Conservation (phyloP, 2,329 filamentous ascomycete genomes). For the Ramularia endophylla region DNA sequence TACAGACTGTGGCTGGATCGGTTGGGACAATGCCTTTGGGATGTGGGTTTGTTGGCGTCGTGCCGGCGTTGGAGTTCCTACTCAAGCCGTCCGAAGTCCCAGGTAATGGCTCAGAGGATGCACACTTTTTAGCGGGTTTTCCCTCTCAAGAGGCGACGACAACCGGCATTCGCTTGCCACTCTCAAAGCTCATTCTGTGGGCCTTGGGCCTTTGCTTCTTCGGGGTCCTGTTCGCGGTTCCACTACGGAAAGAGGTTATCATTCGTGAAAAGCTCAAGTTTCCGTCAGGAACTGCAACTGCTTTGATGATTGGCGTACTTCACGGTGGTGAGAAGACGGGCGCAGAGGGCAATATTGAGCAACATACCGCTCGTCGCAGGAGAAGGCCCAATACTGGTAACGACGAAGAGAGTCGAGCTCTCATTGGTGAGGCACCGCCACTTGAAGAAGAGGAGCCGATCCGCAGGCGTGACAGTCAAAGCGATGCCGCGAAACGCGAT, state of each 20-base stretch:
- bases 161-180: slow-evolving; percentile 35
- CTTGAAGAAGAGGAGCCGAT: slow-evolving; percentile 19
- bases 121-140: slow-evolving; percentile 12
- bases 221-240: slow-evolving; percentile 93
- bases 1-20: slow-evolving; percentile 90
- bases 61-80: slow-evolving; percentile 86
- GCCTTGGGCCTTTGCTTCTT: slow-evolving; percentile 92
- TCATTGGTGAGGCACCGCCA: slow-evolving; percentile 25
- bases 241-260: slow-evolving; percentile 83
- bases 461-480: slow-evolving; percentile 9
- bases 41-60: slow-evolving; percentile 90
- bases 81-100: slow-evolving; percentile 62
- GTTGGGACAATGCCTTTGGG: slow-evolving; percentile 97
- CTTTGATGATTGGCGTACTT: slow-evolving; percentile 83
- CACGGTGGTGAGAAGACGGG: slow-evolving; percentile 55
- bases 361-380: slow-evolving; percentile 11
- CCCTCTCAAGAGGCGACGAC: slow-evolving; percentile 8
- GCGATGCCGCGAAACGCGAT: slow-evolving; percentile 34
- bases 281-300: slow-evolving; percentile 91
- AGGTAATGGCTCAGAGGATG: slow-evolving; percentile 9
- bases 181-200: slow-evolving; percentile 81
- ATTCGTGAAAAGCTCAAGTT: slow-evolving; percentile 90
- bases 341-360: slow-evolving; percentile 35
- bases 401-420: slow-evolving; percentile 31
- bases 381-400: slow-evolving; percentile 10